Evolutionary conservation across 352 stramenopile genomes (phyloP), one percentile per base, ranked within the genome.

Genomic region (Phytophthora constricta): DNA sequence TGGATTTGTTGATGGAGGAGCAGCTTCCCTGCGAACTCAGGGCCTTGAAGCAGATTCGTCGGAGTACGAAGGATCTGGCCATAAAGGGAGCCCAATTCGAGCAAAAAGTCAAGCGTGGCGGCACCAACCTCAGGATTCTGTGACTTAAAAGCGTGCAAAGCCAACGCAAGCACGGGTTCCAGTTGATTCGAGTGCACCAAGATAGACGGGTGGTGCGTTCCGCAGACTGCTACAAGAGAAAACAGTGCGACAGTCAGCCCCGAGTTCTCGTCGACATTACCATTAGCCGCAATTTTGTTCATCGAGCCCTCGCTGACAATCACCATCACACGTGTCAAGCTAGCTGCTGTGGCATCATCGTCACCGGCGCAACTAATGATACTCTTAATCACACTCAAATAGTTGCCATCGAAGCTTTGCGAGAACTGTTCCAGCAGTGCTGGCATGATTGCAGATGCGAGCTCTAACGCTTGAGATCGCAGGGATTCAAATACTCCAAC

Each of bases 161-260:
- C 68, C 37, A 93, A 71, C 25, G 68, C 69, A 19, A 93, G 51
- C n/a, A 90, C 54, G 22, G 71, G 43, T 34, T 92, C 84, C 22
- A 93, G 76, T 37, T 92, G 78, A 48, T 91, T 86, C 23, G 80
- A 92, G 22, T 79, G 72, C 31, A 88, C 86, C 57, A 93, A 68
- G 34, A 92, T 89, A 10, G 74, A 76, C 27, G 86, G 86, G 11
- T 82, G 78, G 19, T 79, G 77, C 16, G 67, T 72, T 5, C 84
- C 84, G 49, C 80, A 90, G 13, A 70, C 78, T n/a, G 67, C 71
- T 11, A 91, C 75, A 23, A 93, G 68, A 17, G 86, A 81, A 48
- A 92, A 85, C 13, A 92, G 62, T 5, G 79, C 54, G 20, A 81
- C 73, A 5, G 87, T 69, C 19, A 93, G 65, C 16, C 61, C 47